A percentile compares a stretch with the other conserved stretches of the same genome.
Evolutionary conservation across 2,329 filamentous ascomycete species (phyloP).

Genomic region (Acephala macrosclerotiorum): DNA sequence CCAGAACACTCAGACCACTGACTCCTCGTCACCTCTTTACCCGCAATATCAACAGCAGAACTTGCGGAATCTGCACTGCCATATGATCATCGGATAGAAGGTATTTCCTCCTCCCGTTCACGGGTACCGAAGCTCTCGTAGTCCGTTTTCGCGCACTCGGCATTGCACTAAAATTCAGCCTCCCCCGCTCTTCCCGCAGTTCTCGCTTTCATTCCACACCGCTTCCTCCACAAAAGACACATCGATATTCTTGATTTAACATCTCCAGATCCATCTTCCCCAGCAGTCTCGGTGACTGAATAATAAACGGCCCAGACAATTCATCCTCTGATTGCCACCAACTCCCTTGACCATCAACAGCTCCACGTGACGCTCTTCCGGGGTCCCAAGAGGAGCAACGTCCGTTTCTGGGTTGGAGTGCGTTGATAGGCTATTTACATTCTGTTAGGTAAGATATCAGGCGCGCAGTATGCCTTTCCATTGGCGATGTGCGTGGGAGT

Average conservation of each 20-base stretch:
- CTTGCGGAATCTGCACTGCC: background rate
- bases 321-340: too few relatives aligned
- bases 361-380: background rate
- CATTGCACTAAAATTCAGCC: background rate
- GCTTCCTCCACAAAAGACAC: background rate
- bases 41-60: background rate
- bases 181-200: background rate
- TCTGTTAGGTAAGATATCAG: background rate
- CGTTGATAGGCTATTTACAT: background rate
- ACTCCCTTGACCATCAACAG: background rate
- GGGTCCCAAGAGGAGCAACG: background rate
- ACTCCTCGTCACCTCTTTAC: background rate
- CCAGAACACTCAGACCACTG: background rate
- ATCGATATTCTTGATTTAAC: background rate
- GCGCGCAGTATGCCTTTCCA: background rate
- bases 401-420: background rate
- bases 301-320: background rate
- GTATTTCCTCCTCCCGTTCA: background rate
- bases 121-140: background rate
- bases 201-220: constrained; percentile 1
- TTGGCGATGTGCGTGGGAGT: background rate
- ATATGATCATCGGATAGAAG: background rate
- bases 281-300: too few relatives aligned
- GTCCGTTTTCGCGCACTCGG: background rate
- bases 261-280: background rate